Percentiles rank a stretch among this genome's conserved stretches.
Evolutionary conservation across 2,329 filamentous ascomycete genomes (phyloP).

Genomic region (Xylaria arbuscula): DNA sequence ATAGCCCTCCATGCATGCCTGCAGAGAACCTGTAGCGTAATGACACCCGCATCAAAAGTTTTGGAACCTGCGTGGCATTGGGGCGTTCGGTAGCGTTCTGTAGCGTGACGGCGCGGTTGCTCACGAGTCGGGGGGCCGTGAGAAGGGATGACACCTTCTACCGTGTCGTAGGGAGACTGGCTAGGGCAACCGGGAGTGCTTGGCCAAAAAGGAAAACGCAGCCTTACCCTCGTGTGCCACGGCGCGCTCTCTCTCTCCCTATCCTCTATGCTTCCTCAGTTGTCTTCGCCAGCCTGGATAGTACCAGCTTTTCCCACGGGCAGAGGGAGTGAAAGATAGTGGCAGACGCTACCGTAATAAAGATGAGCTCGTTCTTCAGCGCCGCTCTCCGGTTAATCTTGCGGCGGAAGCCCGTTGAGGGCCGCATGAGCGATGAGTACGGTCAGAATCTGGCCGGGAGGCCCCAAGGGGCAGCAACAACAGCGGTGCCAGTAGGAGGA

Average conservation of each 20-base stretch:
- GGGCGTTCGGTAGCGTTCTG: not conserved
- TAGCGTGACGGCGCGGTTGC: not conserved
- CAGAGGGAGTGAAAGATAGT: not conserved
- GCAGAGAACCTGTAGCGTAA: constrained; percentile 5
- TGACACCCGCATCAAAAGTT: constrained; percentile 5
- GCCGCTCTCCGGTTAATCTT: constrained; percentile 37
- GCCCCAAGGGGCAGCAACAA: not conserved
- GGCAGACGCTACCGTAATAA: constrained; percentile 9
- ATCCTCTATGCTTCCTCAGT: not conserved
- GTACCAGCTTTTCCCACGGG: constrained; percentile 2
- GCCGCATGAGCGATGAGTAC: constrained; percentile 36
- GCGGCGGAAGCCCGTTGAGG: constrained; percentile 35
- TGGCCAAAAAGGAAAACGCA: constrained; percentile 8
- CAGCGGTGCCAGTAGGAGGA: not conserved
- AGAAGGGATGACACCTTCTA: not conserved
- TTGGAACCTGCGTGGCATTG: not conserved
- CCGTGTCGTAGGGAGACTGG: too few species aligned
- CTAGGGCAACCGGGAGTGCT: too few species aligned
- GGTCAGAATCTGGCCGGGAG: constrained; percentile 17
- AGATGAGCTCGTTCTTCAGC: constrained; percentile 43
- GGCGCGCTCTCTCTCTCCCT: not conserved
- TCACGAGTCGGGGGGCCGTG: not conserved
- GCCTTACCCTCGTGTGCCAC: constrained; percentile 3
- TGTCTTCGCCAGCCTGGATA: constrained; percentile 2
- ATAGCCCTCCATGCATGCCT: constrained; percentile 23